phyloP scores from a whole-genome alignment of 768 basidiomycete genomes.

The Rhodotorula babjevae region DNA sequence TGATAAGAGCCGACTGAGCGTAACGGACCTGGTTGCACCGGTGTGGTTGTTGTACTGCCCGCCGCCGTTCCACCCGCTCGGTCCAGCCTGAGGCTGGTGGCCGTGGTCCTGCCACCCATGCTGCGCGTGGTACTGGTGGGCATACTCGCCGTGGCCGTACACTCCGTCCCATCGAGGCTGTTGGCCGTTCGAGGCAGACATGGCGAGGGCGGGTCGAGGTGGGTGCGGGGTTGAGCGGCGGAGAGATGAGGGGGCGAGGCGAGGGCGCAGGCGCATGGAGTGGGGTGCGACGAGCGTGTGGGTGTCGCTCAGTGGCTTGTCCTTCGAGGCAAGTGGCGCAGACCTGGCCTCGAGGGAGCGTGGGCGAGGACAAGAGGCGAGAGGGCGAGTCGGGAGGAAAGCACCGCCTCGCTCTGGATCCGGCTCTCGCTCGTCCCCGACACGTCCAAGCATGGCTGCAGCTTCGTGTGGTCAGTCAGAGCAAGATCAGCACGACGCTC shows the following conservation, averaged over 20 bases:
- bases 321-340: no score
- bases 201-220: background rate
- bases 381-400: no score
- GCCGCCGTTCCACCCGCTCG: background rate
- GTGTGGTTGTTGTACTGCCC: background rate
- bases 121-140: background rate
- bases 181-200: background rate
- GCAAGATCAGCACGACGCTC: background rate
- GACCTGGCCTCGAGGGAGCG: no score
- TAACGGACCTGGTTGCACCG: background rate
- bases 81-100: background rate
- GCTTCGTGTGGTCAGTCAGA: background rate
- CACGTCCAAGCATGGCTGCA: no score
- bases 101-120: no score
- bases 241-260: background rate
- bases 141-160: background rate
- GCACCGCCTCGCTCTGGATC: background rate
- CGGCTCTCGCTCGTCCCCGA: no score
- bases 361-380: no score
- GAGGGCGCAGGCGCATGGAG: background rate
- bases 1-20: background rate
- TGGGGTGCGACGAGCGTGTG: background rate
- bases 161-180: no score
- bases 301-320: background rate
- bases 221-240: no score